phyloP scores from a whole-genome alignment of 129 eudicot species.

The Lonicera japonica region DNA sequence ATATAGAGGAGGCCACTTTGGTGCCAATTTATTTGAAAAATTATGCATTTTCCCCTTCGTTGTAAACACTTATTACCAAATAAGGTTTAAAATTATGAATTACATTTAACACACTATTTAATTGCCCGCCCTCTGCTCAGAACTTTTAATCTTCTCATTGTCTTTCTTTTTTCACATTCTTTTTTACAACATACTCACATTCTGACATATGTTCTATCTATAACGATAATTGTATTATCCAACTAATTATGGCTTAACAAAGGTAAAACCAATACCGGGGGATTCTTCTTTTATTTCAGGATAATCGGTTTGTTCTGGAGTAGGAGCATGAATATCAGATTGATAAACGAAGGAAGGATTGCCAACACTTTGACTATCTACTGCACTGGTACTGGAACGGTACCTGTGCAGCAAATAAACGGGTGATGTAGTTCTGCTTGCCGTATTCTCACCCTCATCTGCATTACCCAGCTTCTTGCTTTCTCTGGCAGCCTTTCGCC shows the following conservation, averaged over 20 bases:
- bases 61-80: no score
- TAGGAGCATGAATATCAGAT: slow-evolving; percentile 26
- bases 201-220: no score
- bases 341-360: slow-evolving; percentile 33
- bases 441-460: slow-evolving; percentile 31
- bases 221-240: background rate
- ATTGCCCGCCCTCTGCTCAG: no score
- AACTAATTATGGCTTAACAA: slow-evolving; percentile 27
- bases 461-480: slow-evolving; percentile 45
- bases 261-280: slow-evolving; percentile 23
- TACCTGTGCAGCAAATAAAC: slow-evolving; percentile 54
- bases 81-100: no score
- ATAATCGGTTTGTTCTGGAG: slow-evolving; percentile 1
- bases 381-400: slow-evolving; percentile 28
- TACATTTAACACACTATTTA: no score
- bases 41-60: no score
- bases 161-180: no score
- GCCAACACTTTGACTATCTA: slow-evolving; percentile 44
- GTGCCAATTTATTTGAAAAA: no score
- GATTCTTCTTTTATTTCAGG: background rate
- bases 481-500: slow-evolving; percentile 56
- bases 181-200: no score
- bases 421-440: slow-evolving; percentile 51
- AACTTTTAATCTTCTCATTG: no score
- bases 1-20: no score